Conservation (phyloP, 805 yeast species). For the Lipomyces sp. region DNA sequence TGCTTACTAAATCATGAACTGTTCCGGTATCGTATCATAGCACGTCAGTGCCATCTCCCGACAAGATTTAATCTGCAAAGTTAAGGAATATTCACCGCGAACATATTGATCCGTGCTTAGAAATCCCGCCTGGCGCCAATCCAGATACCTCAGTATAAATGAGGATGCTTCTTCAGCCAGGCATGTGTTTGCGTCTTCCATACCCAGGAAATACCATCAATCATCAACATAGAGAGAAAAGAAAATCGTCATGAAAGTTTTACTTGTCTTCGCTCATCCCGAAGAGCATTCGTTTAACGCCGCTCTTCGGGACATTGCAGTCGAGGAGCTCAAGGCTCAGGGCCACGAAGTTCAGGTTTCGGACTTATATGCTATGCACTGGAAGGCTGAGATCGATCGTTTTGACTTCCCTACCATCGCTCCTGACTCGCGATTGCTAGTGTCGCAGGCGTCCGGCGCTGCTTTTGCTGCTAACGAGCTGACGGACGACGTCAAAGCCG, state of each 20-base stretch:
- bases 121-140: not conserved
- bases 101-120: not conserved
- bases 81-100: not conserved
- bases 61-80: not conserved
- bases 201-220: not conserved
- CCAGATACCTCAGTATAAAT: not conserved
- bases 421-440: slow-evolving; percentile 33
- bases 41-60: not conserved
- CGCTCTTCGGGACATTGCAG: slow-evolving; percentile 38
- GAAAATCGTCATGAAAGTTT: slow-evolving; percentile 33
- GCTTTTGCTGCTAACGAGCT: slow-evolving; percentile 34
- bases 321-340: slow-evolving; percentile 35
- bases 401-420: slow-evolving; percentile 39
- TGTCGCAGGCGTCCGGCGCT: slow-evolving; percentile 37
- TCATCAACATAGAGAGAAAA: not conserved
- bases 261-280: slow-evolving; percentile 45
- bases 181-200: not conserved
- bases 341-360: slow-evolving; percentile 43
- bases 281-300: slow-evolving; percentile 41
- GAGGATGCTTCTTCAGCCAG: not conserved
- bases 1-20: not conserved
- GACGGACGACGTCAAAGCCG: slow-evolving; percentile 43
- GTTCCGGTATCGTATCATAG: not conserved
- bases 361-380: slow-evolving; percentile 41
- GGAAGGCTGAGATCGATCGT: slow-evolving; percentile 40